Base-by-base conservation (phyloP, 768 basidiomycete genomes). In the Pleurotus tuoliensis region DNA sequence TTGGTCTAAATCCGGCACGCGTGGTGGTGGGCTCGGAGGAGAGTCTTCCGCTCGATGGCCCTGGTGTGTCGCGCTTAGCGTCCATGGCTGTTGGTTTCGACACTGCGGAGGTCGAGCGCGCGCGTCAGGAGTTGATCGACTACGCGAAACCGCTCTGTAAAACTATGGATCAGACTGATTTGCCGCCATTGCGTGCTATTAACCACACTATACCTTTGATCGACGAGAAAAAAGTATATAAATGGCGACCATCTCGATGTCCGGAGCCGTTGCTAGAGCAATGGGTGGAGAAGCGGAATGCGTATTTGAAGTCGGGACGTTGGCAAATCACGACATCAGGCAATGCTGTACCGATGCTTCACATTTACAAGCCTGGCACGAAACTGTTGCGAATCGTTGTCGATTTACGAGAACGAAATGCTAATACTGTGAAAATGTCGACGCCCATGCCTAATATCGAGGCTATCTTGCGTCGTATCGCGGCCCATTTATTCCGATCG, bases 181-280 rank as follows among this genome's bases (percentile, higher is more conserved):
- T 76, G 7, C 78, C 79, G 0, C 76, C 75, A 0, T 47, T 76
- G 2, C 37, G 71, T 1, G 73, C 57, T 0, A 72, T 80, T 1
- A 79, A 80, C 56, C 76, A 80, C 55, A 44, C 54, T 0, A 78
- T 81, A 1, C 73, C 71, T 0, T 57, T 81, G 3, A 77, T 77
- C 16, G 72, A 78, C 43, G 58, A 65, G 9, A 34, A 58, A 1
- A 65, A 63, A 46, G 56, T 54, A 0, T 75, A 76, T 49, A 59
- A 59, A 0, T 79, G 73, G 74, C 59, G 66, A 0, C 61, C 67
- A 0, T 67, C 73, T 0, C 43, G 61, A 6, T 81, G 79, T 52
- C 73, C 75, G 0, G 76, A 78, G 44, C 66, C 71, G 0, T 55
- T 77, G 2, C 15, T 61, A 22, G 13, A 18, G 0, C 71, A 69